Conservation (phyloP, 1,139 yeast genomes). For the Blastobotrys capitulatus region DNA sequence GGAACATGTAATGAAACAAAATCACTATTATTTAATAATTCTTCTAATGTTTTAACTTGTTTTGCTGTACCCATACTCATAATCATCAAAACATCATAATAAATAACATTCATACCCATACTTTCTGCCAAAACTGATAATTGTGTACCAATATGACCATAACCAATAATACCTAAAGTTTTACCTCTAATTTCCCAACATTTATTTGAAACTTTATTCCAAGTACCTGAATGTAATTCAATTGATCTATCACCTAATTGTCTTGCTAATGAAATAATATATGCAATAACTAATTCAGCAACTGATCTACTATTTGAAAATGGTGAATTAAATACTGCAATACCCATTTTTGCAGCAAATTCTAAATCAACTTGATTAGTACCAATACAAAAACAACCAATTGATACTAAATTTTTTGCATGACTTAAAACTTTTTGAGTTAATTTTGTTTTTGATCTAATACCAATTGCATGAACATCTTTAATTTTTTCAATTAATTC, state of each 20-base stretch:
- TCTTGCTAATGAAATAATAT: conserved; percentile 88
- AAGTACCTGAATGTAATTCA: conserved; percentile 93
- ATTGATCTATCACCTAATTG: conserved; percentile 96
- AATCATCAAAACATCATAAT: conserved; percentile 86
- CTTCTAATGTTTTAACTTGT: conserved; percentile 82
- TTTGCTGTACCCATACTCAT: conserved; percentile 97
- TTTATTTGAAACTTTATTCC: conserved; percentile 93
- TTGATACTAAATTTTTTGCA: conserved; percentile 82
- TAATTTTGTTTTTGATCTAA: conserved; percentile 91
- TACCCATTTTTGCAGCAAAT: conserved; percentile 87
- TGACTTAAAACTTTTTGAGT: conserved; percentile 72
- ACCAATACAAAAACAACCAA: conserved; percentile 99
- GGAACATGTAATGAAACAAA: conserved; percentile 95
- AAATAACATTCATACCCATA: conserved; percentile 95
- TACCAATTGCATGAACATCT: conserved; percentile 95
- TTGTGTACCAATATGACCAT: conserved; percentile 98
- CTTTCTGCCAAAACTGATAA: conserved; percentile 95
- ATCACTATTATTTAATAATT: conserved; percentile 74
- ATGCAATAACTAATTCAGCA: conserved; percentile 96
- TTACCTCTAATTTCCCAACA: conserved; percentile 99
- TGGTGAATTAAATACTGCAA: conserved; percentile 97
- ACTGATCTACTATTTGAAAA: conserved; percentile 98
- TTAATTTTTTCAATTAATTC: conserved; percentile 91
- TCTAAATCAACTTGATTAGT: conserved; percentile 96
- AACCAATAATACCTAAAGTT: conserved; percentile 94